Base-by-base conservation (phyloP, 2,329 filamentous ascomycete species). In the Claviceps fusiformis region DNA sequence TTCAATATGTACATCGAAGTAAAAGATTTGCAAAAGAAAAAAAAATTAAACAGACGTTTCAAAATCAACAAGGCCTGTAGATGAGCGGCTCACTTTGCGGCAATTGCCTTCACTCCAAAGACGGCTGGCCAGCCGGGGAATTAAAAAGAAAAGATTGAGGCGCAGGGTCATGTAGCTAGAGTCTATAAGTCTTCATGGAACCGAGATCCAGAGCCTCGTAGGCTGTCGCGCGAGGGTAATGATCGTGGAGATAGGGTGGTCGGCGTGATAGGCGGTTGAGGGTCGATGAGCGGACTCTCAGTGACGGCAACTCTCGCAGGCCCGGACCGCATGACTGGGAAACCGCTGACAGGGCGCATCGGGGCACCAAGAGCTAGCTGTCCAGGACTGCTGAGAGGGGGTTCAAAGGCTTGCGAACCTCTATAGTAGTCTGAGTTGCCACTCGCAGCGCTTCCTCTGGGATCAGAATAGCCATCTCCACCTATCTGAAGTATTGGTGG, bases 301-400 rank as follows among this genome's bases (percentile, higher is more conserved):
- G 79, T 77, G 17, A 85, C 70, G 1, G 83, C 79, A 3, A 80
- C 82, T 54, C 82, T 77, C 19, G 78, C 81, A 17, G 84, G 84
- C n/a, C 83, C 80, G n/a, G 80, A 76, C 58, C 82, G 75, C 64
- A 83, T 76, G 37, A 83, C 71, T n/a, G 78, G 75, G 4, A 82
- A 70, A 10, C 81, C 80, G 62, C 80, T 83, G 54, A 79, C 75
- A 35, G 79, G 79, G 49, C 79, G 74, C 78, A 82, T 82, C 6
- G 79, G 78, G 9, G 74, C 70, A 19, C 79, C 80, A 10, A 82
- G 70, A 8, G 80, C 75, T 39, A 82, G 67, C 55, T 73, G 73
- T 47, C 64, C 69, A 10, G 68, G 61, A 46, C 68, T 58, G 57
- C 65, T 58, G 53, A 64, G 58, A 47, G 63, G 59, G 33, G 71